These are phyloP conservation scores for Trichoderma sp. DNA, from an alignment of 2,329 filamentous ascomycete species.

Conservation along the genomic window DNA sequence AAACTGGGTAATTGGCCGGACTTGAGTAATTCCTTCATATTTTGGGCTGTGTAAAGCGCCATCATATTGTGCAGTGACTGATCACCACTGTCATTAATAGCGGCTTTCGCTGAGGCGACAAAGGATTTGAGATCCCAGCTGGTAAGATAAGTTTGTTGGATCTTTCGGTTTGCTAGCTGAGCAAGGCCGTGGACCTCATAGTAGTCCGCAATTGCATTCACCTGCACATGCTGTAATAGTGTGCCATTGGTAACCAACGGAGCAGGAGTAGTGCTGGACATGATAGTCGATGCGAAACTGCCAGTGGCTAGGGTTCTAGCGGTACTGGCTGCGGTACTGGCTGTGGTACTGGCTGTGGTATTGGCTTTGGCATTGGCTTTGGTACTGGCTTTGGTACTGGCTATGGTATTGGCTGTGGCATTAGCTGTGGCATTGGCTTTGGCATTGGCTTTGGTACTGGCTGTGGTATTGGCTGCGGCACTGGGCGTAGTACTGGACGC, in stretches of 20 bases:
- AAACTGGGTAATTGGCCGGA: background rate
- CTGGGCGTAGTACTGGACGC: background rate
- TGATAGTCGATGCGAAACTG: too few relatives aligned
- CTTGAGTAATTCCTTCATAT: background rate
- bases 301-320: too few relatives aligned
- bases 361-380: background rate
- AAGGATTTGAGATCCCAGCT: conserved; percentile 13
- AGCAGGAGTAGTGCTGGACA: too few relatives aligned
- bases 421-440: background rate
- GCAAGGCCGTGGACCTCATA: conserved; percentile 28
- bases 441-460: background rate
- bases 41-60: background rate
- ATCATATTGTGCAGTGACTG: conserved; percentile 12
- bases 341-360: too few relatives aligned
- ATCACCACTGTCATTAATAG: conserved; percentile 11
- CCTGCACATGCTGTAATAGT: conserved; percentile 27
- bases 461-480: background rate
- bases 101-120: conserved; percentile 1
- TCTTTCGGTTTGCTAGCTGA: conserved; percentile 23
- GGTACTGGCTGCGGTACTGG: too few relatives aligned
- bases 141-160: conserved; percentile 6
- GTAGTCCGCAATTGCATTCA: conserved; percentile 32
- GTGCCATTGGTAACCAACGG: conserved; percentile 8
- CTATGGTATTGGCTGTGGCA: background rate
- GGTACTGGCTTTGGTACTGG: background rate